These are phyloP conservation scores for Penicillium sumatraense DNA, from an alignment of 2,329 filamentous ascomycete genomes.

Conservation along the genomic window DNA sequence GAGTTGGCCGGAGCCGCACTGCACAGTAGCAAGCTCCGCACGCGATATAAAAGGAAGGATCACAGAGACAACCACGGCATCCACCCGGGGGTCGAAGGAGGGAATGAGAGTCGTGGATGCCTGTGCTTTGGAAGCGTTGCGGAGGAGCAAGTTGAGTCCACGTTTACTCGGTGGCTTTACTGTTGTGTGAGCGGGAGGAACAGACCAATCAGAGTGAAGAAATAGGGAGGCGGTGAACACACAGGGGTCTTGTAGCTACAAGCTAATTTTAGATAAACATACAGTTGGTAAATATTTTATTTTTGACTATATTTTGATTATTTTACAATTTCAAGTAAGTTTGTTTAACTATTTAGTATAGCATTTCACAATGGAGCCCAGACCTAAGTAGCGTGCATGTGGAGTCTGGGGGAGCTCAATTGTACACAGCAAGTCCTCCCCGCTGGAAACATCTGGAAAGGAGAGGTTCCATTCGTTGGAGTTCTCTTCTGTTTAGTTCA, in stretches of 20 bases:
- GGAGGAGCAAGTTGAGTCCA: slow-evolving; percentile 22
- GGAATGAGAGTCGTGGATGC: slow-evolving; percentile 31
- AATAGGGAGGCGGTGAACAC: slow-evolving; percentile 34
- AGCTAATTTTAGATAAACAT: too few relatives aligned
- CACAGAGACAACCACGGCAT: slow-evolving; percentile 39
- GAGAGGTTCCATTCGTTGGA: not conserved
- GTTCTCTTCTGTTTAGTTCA: not conserved
- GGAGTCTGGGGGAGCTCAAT: slow-evolving; percentile 2
- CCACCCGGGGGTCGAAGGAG: slow-evolving; percentile 30
- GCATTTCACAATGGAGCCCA: too few relatives aligned
- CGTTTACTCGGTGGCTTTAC: slow-evolving; percentile 45
- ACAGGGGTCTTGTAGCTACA: slow-evolving; percentile 13
- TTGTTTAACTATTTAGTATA: too few relatives aligned
- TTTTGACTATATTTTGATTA: too few relatives aligned
- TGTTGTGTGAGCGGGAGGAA: slow-evolving; percentile 43
- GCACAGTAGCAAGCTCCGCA: slow-evolving; percentile 45
- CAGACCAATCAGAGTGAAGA: slow-evolving; percentile 36
- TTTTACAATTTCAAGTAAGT: not conserved
- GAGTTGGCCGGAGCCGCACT: slow-evolving; percentile 50
- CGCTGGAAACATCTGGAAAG: slow-evolving; percentile 31
- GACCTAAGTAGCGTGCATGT: too few relatives aligned
- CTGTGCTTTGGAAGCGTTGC: slow-evolving; percentile 25
- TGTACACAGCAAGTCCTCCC: slow-evolving; percentile 11
- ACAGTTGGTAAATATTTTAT: not conserved
- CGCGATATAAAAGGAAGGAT: slow-evolving; percentile 31